Evolutionary conservation across 2,329 filamentous ascomycete species (phyloP), one percentile per base, ranked within the genome.

Genomic region (Ascochyta rabiei): DNA sequence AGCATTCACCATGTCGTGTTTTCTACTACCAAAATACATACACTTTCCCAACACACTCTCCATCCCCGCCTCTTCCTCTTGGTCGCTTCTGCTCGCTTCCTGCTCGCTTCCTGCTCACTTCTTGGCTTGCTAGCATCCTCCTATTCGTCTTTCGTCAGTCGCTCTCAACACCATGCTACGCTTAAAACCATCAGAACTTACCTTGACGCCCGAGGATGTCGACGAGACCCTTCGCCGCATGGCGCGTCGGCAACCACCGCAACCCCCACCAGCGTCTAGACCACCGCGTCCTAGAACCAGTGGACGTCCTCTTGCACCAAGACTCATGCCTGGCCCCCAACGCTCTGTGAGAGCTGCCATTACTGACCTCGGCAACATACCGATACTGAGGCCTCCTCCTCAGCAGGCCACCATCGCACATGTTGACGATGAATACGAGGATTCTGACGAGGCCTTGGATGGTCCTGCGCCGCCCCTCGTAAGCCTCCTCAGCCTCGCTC

Each of bases 171-270:
- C 19, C 35, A 76, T 76, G 74, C 58, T 76, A 54, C 73, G 74
- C 40, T 63, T 70, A 18, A 65, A 65, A 23, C 67, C 71, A 1
- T 72, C 74, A 40, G 74, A 75, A 58, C 70, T 76, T 35, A 68
- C 66, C 18, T 46, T 76, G 61, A 73, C 71, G 8, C 58, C 72
- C 8, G 71, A 71, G 6, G 72, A 76, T 52, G 58, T 75, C 38
- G 70, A 76, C 4, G 70, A 73, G 28, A 69, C 70, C 13, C 63
- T 66, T 33, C 65, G 67, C 30, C 69, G 70, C 40, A 67, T 75
- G 51, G 64, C 69, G 48, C 60, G 58, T 15, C 65, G 65, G 46
- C 69, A 64, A 15, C 47, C 58, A 15, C 13, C 34, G 21, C 44
- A 42, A 26, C 16, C 57, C 21, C 9, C 44, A 48, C 24, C 52